These are phyloP conservation scores for Seiridium unicorne DNA, from an alignment of 2,329 filamentous ascomycete species.

Conservation along the genomic window DNA sequence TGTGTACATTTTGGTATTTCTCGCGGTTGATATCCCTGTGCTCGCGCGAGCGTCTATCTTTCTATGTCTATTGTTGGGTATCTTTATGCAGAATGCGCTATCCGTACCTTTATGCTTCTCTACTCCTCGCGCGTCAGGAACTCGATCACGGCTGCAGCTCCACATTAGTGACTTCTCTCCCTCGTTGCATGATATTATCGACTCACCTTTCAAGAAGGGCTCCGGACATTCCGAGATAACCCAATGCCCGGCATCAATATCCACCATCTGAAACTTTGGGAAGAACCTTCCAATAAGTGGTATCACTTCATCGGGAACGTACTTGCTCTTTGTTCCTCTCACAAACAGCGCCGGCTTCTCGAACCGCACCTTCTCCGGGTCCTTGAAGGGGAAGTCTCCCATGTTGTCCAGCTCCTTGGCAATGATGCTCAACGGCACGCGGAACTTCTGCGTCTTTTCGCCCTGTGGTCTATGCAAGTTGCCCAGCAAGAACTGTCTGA, in stretches of 20 bases:
- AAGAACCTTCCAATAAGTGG: slow-evolving; percentile 83
- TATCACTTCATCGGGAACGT: slow-evolving; percentile 77
- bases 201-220: slow-evolving; percentile 70
- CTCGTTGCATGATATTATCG: not conserved
- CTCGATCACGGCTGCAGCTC: slow-evolving; percentile 57
- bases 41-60: slow-evolving; percentile 11
- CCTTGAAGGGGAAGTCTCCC: slow-evolving; percentile 84
- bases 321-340: slow-evolving; percentile 72
- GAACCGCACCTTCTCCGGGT: slow-evolving; percentile 67
- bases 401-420: slow-evolving; percentile 68
- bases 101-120: slow-evolving; percentile 12
- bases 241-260: slow-evolving; percentile 83
- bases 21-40: slow-evolving; percentile 2
- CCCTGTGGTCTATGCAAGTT: slow-evolving; percentile 65
- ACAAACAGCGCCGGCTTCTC: slow-evolving; percentile 80
- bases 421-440: slow-evolving; percentile 74
- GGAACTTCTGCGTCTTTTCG: slow-evolving; percentile 64
- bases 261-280: slow-evolving; percentile 69
- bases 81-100: slow-evolving; percentile 22
- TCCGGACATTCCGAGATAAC: slow-evolving; percentile 85
- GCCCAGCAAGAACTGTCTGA: slow-evolving; percentile 89
- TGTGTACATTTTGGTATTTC: not conserved
- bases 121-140: slow-evolving; percentile 54
- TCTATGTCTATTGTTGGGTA: slow-evolving; percentile 10
- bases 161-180: slow-evolving; percentile 9